Evolutionary conservation across 768 basidiomycete genomes (phyloP).

Genomic region (Suillus variegatus): DNA sequence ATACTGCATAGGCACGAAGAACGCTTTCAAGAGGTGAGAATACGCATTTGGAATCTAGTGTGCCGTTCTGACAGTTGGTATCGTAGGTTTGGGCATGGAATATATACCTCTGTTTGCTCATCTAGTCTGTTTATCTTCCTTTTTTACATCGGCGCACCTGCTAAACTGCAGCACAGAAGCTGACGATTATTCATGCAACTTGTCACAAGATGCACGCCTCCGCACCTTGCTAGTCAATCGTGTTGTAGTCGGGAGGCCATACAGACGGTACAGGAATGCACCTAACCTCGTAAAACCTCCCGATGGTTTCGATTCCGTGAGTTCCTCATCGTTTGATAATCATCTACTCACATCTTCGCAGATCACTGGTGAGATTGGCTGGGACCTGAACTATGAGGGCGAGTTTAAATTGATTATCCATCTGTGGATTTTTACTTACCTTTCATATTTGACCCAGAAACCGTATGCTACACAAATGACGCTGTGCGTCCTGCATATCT

Average conservation of each 20-base stretch:
- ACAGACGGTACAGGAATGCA: conserved; percentile 50
- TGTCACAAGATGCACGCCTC: conserved; percentile 40
- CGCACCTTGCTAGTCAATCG: conserved; percentile 59
- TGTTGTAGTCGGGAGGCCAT: conserved; percentile 64
- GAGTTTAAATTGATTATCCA: conserved; percentile 8
- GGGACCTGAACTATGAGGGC: conserved; percentile 62
- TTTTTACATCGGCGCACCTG: background rate
- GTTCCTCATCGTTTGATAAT: conserved; percentile 11
- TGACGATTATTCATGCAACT: conserved; percentile 59
- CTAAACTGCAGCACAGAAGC: conserved; percentile 46
- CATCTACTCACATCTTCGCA: conserved; percentile 24
- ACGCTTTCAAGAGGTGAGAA: conserved; percentile 52
- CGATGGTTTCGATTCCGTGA: conserved; percentile 60
- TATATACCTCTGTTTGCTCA: conserved; percentile 66
- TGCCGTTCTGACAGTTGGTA: background rate
- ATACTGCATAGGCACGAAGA: conserved; percentile 44
- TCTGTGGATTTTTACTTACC: background rate
- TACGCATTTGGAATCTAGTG: background rate
- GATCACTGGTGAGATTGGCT: conserved; percentile 65
- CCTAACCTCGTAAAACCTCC: conserved; percentile 52
- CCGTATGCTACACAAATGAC: conserved; percentile 66
- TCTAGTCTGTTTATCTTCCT: conserved; percentile 48
- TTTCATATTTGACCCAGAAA: conserved; percentile 38
- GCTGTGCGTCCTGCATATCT: conserved; percentile 68
- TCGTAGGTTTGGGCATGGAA: conserved; percentile 64